These are phyloP conservation scores for Penicillium subrubescens DNA, from an alignment of 495 filamentous ascomycete species.

Conservation along the genomic window DNA sequence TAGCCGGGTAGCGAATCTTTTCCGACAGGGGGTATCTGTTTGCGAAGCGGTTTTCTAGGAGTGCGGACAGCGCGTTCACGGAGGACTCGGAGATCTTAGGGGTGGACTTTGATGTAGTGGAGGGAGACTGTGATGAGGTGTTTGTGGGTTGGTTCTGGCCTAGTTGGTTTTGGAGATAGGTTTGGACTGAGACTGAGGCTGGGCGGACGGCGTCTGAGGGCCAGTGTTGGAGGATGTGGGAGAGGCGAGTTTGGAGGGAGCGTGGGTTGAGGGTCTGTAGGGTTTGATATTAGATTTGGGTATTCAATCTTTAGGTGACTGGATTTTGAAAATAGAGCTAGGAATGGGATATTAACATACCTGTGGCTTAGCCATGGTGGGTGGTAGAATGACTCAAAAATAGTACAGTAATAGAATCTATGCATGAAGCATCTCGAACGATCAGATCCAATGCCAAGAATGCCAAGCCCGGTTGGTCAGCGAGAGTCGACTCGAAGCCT, in stretches of 20 bases:
- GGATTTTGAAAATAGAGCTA: neutral
- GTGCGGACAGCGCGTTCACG: slow-evolving; percentile 71
- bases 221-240: slow-evolving; percentile 68
- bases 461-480: neutral
- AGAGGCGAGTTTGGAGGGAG: slow-evolving; percentile 60
- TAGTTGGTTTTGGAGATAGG: slow-evolving; percentile 65
- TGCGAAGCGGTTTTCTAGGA: slow-evolving; percentile 74
- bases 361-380: slow-evolving; percentile 34
- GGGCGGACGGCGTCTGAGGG: slow-evolving; percentile 78
- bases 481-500: slow-evolving; percentile 14
- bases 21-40: slow-evolving; percentile 66
- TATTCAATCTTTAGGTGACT: neutral
- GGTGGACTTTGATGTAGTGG: slow-evolving; percentile 19
- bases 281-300: slow-evolving; percentile 14
- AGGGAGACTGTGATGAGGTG: slow-evolving; percentile 14
- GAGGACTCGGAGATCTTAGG: slow-evolving; percentile 56
- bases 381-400: neutral
- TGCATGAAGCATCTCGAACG: neutral
- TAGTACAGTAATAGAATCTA: neutral
- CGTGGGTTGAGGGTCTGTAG: slow-evolving; percentile 43
- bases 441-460: neutral
- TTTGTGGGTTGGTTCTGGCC: slow-evolving; percentile 28
- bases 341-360: slow-evolving; percentile 18
- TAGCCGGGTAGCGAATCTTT: slow-evolving; percentile 65
- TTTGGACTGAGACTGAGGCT: slow-evolving; percentile 68